Percentiles rank a stretch among this genome's conserved stretches.
Conservation (phyloP, 371 early-diverging fungal species). For the Mortierella sp. region DNA sequence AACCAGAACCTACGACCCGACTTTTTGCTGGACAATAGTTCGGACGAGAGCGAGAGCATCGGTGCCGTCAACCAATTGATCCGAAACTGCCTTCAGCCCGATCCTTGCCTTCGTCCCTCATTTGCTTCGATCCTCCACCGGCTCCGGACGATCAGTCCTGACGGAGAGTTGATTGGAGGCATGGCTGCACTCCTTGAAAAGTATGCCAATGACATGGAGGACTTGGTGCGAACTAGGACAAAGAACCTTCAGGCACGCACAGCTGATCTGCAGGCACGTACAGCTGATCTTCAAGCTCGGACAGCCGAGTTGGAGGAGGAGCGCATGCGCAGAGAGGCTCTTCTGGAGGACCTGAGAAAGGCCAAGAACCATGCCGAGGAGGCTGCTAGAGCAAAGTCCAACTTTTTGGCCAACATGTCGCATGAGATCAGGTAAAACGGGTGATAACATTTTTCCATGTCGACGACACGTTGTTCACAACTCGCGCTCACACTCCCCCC, state of each 20-base stretch:
- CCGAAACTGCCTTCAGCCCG: slow-evolving; percentile 55
- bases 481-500: neutral
- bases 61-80: slow-evolving; percentile 57
- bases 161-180: slow-evolving; percentile 62
- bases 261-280: too few species aligned
- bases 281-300: slow-evolving; percentile 54
- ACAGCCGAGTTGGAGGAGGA: slow-evolving; percentile 64
- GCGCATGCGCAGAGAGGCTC: slow-evolving; percentile 53
- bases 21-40: slow-evolving; percentile 45
- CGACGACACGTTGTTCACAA: too few species aligned
- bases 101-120: slow-evolving; percentile 50
- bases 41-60: slow-evolving; percentile 54
- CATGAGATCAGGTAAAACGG: slow-evolving; percentile 63
- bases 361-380: slow-evolving; percentile 66
- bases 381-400: slow-evolving; percentile 62
- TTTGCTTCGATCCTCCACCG: slow-evolving; percentile 55
- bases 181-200: slow-evolving; percentile 63
- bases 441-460: too few species aligned
- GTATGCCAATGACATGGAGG: slow-evolving; percentile 66
- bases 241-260: slow-evolving; percentile 21
- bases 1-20: slow-evolving; percentile 40
- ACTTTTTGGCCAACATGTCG: slow-evolving; percentile 72
- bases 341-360: slow-evolving; percentile 53
- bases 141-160: slow-evolving; percentile 58
- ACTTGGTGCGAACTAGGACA: slow-evolving; percentile 59